Conservation (phyloP, 176 grass and related monocot species). For the Thinopyrum elongatum region DNA sequence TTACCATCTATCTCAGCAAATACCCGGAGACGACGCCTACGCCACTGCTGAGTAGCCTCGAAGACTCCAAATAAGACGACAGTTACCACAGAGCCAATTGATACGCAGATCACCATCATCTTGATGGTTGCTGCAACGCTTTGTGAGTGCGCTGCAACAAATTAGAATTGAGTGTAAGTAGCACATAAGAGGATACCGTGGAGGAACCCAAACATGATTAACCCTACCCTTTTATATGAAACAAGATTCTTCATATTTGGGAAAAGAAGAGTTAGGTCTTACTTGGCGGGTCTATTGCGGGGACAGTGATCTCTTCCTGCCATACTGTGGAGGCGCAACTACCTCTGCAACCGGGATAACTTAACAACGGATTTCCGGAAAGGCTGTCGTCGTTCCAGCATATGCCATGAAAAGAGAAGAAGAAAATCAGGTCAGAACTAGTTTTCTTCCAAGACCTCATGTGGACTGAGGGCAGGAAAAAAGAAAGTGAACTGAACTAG, state of each 20-base stretch:
- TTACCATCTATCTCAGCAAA: conserved; percentile 81
- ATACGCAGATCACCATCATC: conserved; percentile 25
- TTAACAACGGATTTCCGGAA: conserved; percentile 57
- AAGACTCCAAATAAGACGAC: conserved; percentile 12
- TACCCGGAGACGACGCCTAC: conserved; percentile 48
- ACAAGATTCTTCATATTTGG: neutral
- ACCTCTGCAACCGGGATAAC: conserved; percentile 11
- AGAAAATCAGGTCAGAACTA: neutral
- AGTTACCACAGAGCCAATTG: conserved; percentile 7
- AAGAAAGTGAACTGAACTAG: conserved; percentile 16
- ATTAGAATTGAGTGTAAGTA: conserved; percentile 6
- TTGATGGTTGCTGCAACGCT: conserved; percentile 20
- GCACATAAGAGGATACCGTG: neutral
- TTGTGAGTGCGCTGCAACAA: conserved; percentile 33
- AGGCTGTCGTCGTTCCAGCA: conserved; percentile 36
- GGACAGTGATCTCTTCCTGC: conserved; percentile 3
- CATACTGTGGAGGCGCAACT: conserved; percentile 30
- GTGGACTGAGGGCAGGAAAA: neutral
- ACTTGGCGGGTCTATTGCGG: conserved; percentile 4
- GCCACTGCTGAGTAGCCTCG: conserved; percentile 27
- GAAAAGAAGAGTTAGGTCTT: neutral
- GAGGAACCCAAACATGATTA: neutral
- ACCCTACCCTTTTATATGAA: neutral
- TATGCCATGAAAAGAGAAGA: conserved; percentile 4
- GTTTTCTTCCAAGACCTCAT: neutral